Percentiles rank a stretch among this genome's conserved stretches.
Evolutionary conservation across 169 alveolate species (phyloP).

Genomic region (Perkinsus olseni): DNA sequence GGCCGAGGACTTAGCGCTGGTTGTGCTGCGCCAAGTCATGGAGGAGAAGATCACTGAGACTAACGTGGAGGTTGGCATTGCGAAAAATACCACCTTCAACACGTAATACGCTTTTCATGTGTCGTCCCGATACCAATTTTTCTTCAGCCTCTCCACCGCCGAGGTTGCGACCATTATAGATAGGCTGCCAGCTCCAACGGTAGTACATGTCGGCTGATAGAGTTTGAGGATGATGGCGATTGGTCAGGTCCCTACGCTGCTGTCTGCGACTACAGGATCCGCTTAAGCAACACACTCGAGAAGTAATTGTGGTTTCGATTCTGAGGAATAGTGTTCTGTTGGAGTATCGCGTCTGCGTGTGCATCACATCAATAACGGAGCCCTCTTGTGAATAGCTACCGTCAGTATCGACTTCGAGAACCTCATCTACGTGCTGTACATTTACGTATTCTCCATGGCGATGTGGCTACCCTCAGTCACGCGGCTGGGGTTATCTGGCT

Average conservation of each 20-base stretch:
- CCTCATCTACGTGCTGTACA: too few species aligned
- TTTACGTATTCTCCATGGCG: too few species aligned
- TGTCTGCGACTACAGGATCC: neutral
- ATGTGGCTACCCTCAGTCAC: too few species aligned
- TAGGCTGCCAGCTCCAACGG: neutral
- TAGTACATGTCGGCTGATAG: neutral
- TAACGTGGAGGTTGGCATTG: constrained; percentile 81
- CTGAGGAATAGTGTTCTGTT: neutral
- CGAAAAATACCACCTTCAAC: neutral
- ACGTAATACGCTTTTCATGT: neutral
- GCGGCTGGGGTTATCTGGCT: too few species aligned
- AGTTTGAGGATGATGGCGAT: neutral
- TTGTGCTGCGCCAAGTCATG: constrained; percentile 93
- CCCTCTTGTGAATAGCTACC: too few species aligned
- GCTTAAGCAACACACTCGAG: neutral
- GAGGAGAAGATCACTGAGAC: constrained; percentile 86
- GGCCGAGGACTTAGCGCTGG: constrained; percentile 86
- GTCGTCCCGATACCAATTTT: neutral
- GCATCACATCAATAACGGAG: too few species aligned
- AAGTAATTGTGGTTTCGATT: neutral
- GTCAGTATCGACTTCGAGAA: too few species aligned
- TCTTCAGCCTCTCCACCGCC: neutral
- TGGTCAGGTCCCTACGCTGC: neutral
- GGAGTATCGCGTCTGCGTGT: neutral
- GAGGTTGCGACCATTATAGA: neutral